Percentiles rank a stretch among this genome's conserved stretches.
Conservation (phyloP, 306 rosid genomes). For the Morella rubra region DNA sequence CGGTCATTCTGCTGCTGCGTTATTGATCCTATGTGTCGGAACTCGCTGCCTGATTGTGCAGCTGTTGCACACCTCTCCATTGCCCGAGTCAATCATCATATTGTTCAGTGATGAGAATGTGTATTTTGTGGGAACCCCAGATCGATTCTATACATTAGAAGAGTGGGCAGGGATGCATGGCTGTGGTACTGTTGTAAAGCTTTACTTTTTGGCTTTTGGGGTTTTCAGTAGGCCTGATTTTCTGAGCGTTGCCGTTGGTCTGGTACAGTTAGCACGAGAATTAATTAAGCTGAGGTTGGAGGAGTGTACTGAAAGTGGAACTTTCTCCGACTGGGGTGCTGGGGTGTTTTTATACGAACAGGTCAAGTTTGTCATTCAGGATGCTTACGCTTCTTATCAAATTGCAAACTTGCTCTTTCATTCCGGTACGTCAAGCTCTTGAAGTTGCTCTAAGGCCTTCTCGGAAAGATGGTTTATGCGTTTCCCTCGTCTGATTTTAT, state of each 20-base stretch:
- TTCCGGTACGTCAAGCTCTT: not conserved
- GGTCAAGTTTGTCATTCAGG: not conserved
- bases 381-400: not conserved
- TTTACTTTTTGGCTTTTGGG: too few species aligned
- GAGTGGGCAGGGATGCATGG: too few species aligned
- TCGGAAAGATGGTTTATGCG: not conserved
- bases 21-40: not conserved
- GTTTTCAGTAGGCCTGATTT: too few species aligned
- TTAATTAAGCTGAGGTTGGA: too few species aligned
- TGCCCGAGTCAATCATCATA: not conserved
- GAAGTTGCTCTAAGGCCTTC: not conserved
- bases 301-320: too few species aligned
- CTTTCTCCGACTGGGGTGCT: not conserved
- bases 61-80: not conserved
- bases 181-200: too few species aligned
- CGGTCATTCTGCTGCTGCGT: not conserved
- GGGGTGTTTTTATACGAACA: not conserved
- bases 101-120: not conserved
- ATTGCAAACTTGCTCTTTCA: too few species aligned
- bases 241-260: too few species aligned
- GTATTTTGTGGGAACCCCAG: slow-evolving; percentile 6
- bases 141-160: too few species aligned
- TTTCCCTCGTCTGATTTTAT: not conserved
- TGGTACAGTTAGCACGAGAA: too few species aligned
- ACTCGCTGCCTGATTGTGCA: not conserved